phyloP scores from a whole-genome alignment of 306 rosid genomes.

The Quercus variabilis region DNA sequence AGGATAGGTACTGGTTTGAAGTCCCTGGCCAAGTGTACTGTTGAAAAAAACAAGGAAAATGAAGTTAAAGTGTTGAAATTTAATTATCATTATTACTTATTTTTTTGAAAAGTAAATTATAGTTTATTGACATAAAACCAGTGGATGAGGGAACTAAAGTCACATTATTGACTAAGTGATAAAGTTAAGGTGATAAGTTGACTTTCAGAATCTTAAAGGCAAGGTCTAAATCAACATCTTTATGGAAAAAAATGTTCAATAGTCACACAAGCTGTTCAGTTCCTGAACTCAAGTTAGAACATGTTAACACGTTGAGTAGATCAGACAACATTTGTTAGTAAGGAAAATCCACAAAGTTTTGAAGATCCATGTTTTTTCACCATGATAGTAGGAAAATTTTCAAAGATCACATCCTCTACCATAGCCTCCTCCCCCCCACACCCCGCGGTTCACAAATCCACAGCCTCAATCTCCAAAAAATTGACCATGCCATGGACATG shows the following conservation, averaged over 20 bases:
- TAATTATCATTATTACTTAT: not conserved
- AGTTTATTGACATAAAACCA: not conserved
- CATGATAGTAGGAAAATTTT: too few species aligned
- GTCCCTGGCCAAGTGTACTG: slow-evolving; percentile 99
- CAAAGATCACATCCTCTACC: too few species aligned
- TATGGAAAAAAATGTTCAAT: too few species aligned
- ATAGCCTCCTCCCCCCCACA: too few species aligned
- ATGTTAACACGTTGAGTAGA: not conserved
- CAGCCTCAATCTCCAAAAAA: too few species aligned
- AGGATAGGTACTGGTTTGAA: slow-evolving; percentile 84
- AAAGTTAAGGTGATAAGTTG: not conserved
- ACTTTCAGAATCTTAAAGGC: not conserved
- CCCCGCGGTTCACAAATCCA: too few species aligned
- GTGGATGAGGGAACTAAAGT: not conserved
- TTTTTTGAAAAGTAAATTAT: not conserved
- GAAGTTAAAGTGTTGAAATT: not conserved
- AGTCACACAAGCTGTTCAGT: not conserved
- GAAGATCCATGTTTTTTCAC: not conserved
- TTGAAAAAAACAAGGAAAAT: slow-evolving; percentile 25
- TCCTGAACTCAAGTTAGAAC: not conserved
- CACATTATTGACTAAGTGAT: not conserved
- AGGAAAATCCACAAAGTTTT: not conserved
- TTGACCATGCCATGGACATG: too few species aligned
- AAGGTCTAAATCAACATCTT: too few species aligned
- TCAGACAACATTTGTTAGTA: not conserved